phyloP scores from a whole-genome alignment of 805 yeast species.

The Candida tibetensis region DNA sequence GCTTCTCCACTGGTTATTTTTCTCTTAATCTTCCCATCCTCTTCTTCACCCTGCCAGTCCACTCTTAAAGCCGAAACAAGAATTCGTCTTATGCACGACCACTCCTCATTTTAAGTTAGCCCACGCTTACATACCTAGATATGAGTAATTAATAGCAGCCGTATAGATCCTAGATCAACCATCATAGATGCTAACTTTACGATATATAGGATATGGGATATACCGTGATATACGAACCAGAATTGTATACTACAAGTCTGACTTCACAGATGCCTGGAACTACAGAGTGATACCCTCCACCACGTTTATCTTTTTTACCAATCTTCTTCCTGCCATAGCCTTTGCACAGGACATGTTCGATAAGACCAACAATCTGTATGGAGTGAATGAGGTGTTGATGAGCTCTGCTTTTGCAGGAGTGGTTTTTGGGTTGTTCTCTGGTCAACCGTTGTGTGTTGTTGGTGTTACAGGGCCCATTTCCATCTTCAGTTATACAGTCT shows the following conservation, averaged over 20 bases:
- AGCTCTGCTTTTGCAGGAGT: conserved; percentile 87
- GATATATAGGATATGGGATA: conserved; percentile 47
- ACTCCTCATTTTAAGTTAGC: no score
- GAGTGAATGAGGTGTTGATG: conserved; percentile 84
- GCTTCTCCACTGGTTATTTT: no score
- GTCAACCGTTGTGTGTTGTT: conserved; percentile 91
- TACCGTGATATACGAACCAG: conserved; percentile 49
- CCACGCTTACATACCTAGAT: no score
- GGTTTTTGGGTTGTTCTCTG: conserved; percentile 79
- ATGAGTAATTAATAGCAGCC: no score
- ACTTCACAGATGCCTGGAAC: conserved; percentile 78
- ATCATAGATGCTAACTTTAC: not conserved
- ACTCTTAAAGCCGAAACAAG: no score
- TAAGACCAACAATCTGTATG: conserved; percentile 80
- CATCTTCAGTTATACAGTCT: conserved; percentile 88
- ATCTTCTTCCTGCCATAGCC: conserved; percentile 88
- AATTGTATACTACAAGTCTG: conserved; percentile 68
- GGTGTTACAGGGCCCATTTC: conserved; percentile 97
- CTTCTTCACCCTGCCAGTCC: no score
- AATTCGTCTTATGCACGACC: no score
- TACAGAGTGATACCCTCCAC: conserved; percentile 88
- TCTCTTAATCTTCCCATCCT: no score
- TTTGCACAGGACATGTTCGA: conserved; percentile 98
- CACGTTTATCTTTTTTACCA: conserved; percentile 81
- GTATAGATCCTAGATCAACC: no score